A percentile compares a stretch with the other conserved stretches of the same genome.
Evolutionary conservation across 2,329 filamentous ascomycete species (phyloP).

Genomic region (Didymella exigua): DNA sequence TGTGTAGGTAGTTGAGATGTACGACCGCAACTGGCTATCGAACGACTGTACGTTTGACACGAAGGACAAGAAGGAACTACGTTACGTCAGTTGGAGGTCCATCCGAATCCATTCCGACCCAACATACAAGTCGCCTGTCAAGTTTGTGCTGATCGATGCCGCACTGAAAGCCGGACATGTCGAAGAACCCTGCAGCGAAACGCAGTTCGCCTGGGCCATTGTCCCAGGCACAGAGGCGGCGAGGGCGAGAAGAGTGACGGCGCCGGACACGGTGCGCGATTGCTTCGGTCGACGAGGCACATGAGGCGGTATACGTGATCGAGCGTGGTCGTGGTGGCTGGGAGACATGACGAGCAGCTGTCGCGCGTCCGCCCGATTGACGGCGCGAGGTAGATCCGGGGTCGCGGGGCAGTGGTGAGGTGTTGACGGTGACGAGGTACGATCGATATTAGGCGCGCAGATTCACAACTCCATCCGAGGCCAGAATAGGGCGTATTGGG

Average conservation of each 20-base stretch:
- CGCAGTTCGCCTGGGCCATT: constrained; percentile 57
- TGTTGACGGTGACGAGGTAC: constrained; percentile 24
- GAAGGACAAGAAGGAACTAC: constrained; percentile 81
- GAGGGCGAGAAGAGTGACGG: constrained; percentile 33
- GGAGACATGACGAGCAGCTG: constrained; percentile 16
- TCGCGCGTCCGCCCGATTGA: constrained; percentile 13
- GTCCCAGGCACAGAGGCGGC: constrained; percentile 38
- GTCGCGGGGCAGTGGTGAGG: constrained; percentile 19
- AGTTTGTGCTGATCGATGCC: constrained; percentile 72
- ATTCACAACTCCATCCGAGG: constrained; percentile 43
- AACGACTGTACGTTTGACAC: constrained; percentile 80
- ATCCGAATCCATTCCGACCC: constrained; percentile 26
- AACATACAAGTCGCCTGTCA: constrained; percentile 68
- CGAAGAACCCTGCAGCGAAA: constrained; percentile 73
- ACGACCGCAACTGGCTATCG: constrained; percentile 73
- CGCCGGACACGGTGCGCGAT: constrained; percentile 21
- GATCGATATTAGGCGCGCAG: constrained; percentile 37
- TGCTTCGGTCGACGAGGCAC: constrained; percentile 30
- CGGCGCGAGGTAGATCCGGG: constrained; percentile 17
- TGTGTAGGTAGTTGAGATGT: constrained; percentile 76
- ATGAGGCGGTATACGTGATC: constrained; percentile 1
- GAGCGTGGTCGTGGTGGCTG: constrained; percentile 5
- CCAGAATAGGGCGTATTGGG: constrained; percentile 11
- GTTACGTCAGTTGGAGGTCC: constrained; percentile 24
- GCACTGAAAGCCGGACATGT: constrained; percentile 74